phyloP scores from a whole-genome alignment of 2,329 filamentous ascomycete genomes.

The Juglanconis juglandina region DNA sequence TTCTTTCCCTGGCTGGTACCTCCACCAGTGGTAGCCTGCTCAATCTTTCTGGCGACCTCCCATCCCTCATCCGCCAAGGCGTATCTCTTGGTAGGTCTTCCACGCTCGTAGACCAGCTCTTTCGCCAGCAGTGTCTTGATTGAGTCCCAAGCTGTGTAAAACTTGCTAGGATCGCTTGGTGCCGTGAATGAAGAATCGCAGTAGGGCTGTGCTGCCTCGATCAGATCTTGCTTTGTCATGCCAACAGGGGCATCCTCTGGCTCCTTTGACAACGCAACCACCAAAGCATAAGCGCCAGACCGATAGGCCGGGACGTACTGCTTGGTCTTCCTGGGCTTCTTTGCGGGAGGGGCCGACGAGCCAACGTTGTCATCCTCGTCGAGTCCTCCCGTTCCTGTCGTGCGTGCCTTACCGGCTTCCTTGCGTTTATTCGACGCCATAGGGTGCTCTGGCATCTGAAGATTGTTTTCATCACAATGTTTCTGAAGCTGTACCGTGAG shows the following conservation, averaged over 20 bases:
- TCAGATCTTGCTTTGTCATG: constrained; percentile 65
- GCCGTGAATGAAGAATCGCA: constrained; percentile 72
- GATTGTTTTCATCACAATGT: constrained; percentile 63
- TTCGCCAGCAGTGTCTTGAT: constrained; percentile 74
- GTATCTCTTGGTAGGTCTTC: constrained; percentile 66
- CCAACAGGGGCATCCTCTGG: constrained; percentile 53
- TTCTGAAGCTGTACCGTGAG: constrained; percentile 59
- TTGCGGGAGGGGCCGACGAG: constrained; percentile 39
- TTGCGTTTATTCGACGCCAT: constrained; percentile 38
- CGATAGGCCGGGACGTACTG: constrained; percentile 69
- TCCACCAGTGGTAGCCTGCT: constrained; percentile 35
- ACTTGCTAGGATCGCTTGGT: constrained; percentile 63
- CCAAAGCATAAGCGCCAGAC: constrained; percentile 71
- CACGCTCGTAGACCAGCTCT: constrained; percentile 69
- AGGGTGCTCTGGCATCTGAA: constrained; percentile 63
- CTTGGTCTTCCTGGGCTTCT: constrained; percentile 58
- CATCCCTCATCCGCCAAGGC: constrained; percentile 73
- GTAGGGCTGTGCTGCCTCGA: constrained; percentile 66
- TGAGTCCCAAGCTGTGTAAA: constrained; percentile 78
- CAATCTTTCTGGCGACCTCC: constrained; percentile 67
- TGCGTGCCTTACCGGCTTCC: constrained; percentile 21
- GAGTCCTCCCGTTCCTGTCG: constrained; percentile 29
- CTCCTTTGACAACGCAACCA: constrained; percentile 62
- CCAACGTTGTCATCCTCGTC: constrained; percentile 35
- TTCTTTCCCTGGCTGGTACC: not conserved